Percentiles rank a stretch among this genome's conserved stretches.
Evolutionary conservation across 495 filamentous ascomycete species (phyloP).

Genomic region (Hyaloscypha hepaticicola): DNA sequence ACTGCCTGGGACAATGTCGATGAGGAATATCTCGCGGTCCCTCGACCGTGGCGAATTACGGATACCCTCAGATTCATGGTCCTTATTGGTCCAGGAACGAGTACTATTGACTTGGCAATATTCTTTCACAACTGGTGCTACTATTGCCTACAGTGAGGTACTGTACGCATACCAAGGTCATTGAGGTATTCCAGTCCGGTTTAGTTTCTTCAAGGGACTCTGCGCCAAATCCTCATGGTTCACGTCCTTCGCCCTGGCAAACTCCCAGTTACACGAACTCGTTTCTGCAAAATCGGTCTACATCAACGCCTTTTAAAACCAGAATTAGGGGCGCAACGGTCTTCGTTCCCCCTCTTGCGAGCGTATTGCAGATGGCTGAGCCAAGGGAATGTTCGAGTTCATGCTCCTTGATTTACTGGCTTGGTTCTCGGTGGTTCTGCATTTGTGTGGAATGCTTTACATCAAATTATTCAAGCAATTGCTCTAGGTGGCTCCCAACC

Average conservation of each 20-base stretch:
- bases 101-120: slow-evolving; percentile 4
- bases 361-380: not conserved
- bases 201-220: slow-evolving; percentile 11
- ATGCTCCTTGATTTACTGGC: not conserved
- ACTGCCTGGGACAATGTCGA: slow-evolving; percentile 16
- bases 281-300: not conserved
- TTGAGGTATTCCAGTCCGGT: slow-evolving; percentile 8
- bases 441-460: slow-evolving; percentile 3
- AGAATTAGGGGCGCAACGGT: not conserved
- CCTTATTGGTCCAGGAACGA: slow-evolving; percentile 6
- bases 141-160: not conserved
- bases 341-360: not conserved
- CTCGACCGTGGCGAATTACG: slow-evolving; percentile 6
- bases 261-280: not conserved
- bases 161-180: not conserved
- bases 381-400: not conserved
- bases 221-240: slow-evolving; percentile 17
- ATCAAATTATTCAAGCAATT: slow-evolving; percentile 5
- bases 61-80: slow-evolving; percentile 12
- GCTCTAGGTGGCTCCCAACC: not conserved
- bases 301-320: not conserved
- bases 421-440: not conserved
- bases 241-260: slow-evolving; percentile 12
- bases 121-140: slow-evolving; percentile 15
- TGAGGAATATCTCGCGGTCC: slow-evolving; percentile 6